A percentile compares a stretch with the other conserved stretches of the same genome.
These are phyloP conservation scores for Erigeron philadelphicus DNA, from an alignment of 140 eudicot genomes.

Conservation along the genomic window DNA sequence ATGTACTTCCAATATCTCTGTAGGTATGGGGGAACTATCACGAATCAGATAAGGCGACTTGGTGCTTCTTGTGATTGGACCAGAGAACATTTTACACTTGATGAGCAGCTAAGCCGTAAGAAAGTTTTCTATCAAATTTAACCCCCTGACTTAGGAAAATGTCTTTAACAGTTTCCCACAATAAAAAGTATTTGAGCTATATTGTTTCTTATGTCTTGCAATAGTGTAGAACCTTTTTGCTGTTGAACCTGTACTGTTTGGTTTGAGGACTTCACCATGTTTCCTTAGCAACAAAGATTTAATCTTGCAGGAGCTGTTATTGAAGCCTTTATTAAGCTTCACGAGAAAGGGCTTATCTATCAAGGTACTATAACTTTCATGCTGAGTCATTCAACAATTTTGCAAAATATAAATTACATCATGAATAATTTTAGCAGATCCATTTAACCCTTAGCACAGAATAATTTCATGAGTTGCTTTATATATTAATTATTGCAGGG, in stretches of 20 bases:
- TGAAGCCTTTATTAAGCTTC: conserved; percentile 89
- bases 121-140: conserved; percentile 33
- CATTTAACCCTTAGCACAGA: not conserved
- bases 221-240: conserved; percentile 5
- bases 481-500: conserved; percentile 46
- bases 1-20: conserved; percentile 11
- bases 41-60: conserved; percentile 85
- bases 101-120: conserved; percentile 98
- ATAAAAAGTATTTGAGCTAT: not conserved
- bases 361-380: conserved; percentile 48
- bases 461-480: not conserved
- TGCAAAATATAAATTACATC: too few relatives aligned
- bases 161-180: not conserved
- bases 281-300: not conserved
- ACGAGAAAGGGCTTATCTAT: conserved; percentile 93
- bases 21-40: conserved; percentile 96
- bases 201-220: not conserved
- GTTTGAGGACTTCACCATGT: not conserved
- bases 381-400: too few relatives aligned
- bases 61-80: conserved; percentile 99
- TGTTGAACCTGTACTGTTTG: not conserved
- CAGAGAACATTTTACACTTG: conserved; percentile 90
- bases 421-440: too few relatives aligned
- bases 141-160: conserved; percentile 17
- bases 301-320: conserved; percentile 71